Conservation (phyloP, 305 asterid genomes). For the Fraxinus ornus region DNA sequence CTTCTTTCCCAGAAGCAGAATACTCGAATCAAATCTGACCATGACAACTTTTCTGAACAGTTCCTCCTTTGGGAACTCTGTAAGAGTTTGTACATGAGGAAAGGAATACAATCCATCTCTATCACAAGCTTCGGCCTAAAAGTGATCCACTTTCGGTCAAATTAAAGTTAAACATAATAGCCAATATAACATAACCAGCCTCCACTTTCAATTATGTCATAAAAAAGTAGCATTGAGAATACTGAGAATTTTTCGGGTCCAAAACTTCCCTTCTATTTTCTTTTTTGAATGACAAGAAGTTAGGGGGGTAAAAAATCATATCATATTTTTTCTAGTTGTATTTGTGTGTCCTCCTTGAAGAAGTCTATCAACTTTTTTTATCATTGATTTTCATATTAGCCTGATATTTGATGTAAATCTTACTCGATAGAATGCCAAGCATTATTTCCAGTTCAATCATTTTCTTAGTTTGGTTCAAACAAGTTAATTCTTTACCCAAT, state of each 20-base stretch:
- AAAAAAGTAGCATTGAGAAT: neutral
- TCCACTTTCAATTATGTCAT: neutral
- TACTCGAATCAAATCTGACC: conserved; percentile 68
- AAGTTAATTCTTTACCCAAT: neutral
- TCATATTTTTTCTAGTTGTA: neutral
- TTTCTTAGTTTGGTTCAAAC: neutral
- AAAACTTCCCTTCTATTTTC: neutral
- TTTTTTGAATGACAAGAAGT: neutral
- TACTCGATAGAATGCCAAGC: conserved; percentile 11
- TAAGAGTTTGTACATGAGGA: conserved; percentile 68
- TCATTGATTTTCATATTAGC: neutral
- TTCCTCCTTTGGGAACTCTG: conserved; percentile 59
- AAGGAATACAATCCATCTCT: conserved; percentile 30
- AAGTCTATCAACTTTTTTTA: neutral
- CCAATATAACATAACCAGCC: neutral
- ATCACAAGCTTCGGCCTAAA: conserved; percentile 45
- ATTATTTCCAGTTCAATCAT: neutral
- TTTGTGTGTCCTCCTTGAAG: conserved; percentile 1
- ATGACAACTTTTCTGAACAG: conserved; percentile 60
- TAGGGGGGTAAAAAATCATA: neutral
- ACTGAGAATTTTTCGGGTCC: neutral
- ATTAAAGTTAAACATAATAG: neutral
- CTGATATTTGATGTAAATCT: conserved; percentile 1
- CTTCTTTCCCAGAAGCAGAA: conserved; percentile 41
- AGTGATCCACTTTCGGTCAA: neutral